phyloP scores from a whole-genome alignment of 2,329 filamentous ascomycete species.

The Macrophomina phaseolina region DNA sequence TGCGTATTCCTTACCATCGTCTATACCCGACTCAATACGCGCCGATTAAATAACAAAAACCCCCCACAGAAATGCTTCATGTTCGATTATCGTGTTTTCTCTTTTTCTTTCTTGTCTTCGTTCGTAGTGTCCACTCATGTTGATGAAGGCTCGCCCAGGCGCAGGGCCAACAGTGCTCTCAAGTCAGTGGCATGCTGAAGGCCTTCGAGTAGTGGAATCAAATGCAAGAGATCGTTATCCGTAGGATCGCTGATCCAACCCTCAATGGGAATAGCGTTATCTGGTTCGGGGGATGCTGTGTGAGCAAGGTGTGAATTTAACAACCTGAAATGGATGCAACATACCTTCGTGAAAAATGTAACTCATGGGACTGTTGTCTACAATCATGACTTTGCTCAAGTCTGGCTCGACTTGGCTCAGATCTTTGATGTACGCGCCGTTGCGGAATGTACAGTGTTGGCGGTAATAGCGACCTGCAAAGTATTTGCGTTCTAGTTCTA shows the following conservation, averaged over 20 bases:
- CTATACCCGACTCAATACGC: conserved; percentile 13
- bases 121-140: conserved; percentile 34
- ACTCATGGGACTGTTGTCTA: conserved; percentile 97
- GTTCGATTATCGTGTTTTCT: not conserved
- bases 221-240: conserved; percentile 90
- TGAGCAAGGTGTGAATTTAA: conserved; percentile 15
- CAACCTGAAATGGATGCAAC: conserved; percentile 35
- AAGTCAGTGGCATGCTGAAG: conserved; percentile 97
- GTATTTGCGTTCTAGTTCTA: conserved; percentile 95
- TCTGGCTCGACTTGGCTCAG: conserved; percentile 95
- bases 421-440: conserved; percentile 98
- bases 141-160: conserved; percentile 72
- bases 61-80: conserved; percentile 4
- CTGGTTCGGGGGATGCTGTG: conserved; percentile 55
- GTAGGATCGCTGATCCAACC: conserved; percentile 99
- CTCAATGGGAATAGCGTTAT: conserved; percentile 98
- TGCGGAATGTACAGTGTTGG: conserved; percentile 94
- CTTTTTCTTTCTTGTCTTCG: not conserved
- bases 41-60: not conserved
- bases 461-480: conserved; percentile 93
- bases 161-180: conserved; percentile 82
- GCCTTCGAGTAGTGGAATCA: conserved; percentile 90
- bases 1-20: conserved; percentile 8
- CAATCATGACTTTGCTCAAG: conserved; percentile 96
- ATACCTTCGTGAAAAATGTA: conserved; percentile 98